phyloP scores from a whole-genome alignment of 2,329 filamentous ascomycete genomes.

The Elsinoe australis region DNA sequence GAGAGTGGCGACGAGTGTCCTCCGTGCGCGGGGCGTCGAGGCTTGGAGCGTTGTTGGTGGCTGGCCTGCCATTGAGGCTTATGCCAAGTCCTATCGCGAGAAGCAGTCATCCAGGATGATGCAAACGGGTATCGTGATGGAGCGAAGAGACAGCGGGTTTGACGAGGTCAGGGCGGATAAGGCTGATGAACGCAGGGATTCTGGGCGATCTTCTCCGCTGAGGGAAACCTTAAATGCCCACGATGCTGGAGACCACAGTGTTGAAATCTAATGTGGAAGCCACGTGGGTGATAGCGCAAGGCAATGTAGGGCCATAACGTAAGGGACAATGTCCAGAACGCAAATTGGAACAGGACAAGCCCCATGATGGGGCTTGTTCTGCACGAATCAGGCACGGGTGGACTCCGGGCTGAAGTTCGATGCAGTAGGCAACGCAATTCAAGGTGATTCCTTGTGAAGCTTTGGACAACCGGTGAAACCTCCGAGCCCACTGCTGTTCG shows the following conservation, averaged over 20 bases:
- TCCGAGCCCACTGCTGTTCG: too few relatives aligned
- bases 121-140: not conserved
- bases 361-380: too few relatives aligned
- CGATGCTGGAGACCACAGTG: slow-evolving; percentile 1
- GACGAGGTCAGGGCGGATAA: not conserved
- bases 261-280: not conserved
- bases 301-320: too few relatives aligned
- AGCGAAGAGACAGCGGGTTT: slow-evolving; percentile 7
- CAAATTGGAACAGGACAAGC: too few relatives aligned
- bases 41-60: slow-evolving; percentile 9
- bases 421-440: too few relatives aligned
- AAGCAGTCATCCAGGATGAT: not conserved
- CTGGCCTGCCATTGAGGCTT: slow-evolving; percentile 7
- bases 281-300: slow-evolving; percentile 7
- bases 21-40: slow-evolving; percentile 42
- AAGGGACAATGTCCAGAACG: too few relatives aligned
- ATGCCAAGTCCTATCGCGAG: slow-evolving; percentile 13
- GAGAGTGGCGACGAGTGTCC: slow-evolving; percentile 47
- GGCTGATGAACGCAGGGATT: slow-evolving; percentile 7
- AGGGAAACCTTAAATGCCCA: not conserved
- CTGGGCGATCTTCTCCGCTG: slow-evolving; percentile 7
- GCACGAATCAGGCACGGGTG: too few relatives aligned
- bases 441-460: too few relatives aligned
- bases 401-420: too few relatives aligned
- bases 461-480: too few relatives aligned